These are phyloP conservation scores for Coprinopsis sp. DNA, from an alignment of 768 basidiomycete species.

Conservation along the genomic window DNA sequence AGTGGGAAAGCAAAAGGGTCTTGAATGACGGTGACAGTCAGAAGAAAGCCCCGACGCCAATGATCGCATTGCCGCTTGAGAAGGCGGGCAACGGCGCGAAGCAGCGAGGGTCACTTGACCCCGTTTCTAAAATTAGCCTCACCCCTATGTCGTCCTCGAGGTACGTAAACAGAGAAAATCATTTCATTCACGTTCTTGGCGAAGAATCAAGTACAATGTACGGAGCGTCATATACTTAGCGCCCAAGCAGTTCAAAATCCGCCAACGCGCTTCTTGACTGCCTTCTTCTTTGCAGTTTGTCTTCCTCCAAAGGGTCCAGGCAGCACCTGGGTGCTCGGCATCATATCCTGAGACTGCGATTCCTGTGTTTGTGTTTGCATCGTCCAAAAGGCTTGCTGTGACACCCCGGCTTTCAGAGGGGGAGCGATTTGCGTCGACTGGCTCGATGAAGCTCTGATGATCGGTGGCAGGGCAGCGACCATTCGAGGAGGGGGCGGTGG, in stretches of 20 bases:
- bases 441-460: neutral
- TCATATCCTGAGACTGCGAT: conserved; percentile 33
- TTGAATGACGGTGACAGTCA: no score
- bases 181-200: no score
- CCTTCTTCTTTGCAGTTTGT: conserved; percentile 49
- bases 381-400: neutral
- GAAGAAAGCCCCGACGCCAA: no score
- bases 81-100: neutral
- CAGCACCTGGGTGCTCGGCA: conserved; percentile 65
- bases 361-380: conserved; percentile 6
- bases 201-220: no score
- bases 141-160: no score
- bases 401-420: conserved; percentile 5
- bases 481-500: neutral
- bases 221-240: no score
- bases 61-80: no score
- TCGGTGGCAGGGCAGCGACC: neutral
- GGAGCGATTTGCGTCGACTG: neutral
- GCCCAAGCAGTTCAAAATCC: conserved; percentile 51
- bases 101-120: conserved; percentile 11
- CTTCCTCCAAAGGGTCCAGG: conserved; percentile 72
- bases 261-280: conserved; percentile 61
- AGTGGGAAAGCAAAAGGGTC: conserved; percentile 11
- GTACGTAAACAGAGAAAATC: no score
- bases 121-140: no score